Evolutionary conservation across 1,139 yeast genomes (phyloP).

Genomic region (Fermentozyma sake): DNA sequence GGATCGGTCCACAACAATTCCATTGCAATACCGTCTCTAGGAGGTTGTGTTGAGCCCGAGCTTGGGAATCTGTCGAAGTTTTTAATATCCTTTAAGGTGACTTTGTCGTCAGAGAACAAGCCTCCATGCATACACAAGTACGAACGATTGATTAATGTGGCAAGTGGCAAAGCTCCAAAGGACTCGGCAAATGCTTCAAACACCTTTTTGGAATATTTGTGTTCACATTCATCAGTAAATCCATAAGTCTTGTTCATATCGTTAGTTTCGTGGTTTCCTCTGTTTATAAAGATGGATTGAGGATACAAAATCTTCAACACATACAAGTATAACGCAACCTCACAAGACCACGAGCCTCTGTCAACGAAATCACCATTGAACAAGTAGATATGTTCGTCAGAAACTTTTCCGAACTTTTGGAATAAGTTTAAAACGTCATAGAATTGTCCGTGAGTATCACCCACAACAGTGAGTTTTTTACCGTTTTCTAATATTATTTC

Average conservation of each 20-base stretch:
- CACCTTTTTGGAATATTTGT: conserved; percentile 78
- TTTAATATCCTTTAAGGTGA: conserved; percentile 70
- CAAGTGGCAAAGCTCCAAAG: conserved; percentile 82
- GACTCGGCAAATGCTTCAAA: conserved; percentile 84
- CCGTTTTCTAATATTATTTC: conserved; percentile 24
- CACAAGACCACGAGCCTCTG: conserved; percentile 98
- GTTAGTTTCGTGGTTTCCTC: conserved; percentile 96
- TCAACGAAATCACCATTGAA: conserved; percentile 98
- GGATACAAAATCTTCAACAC: conserved; percentile 79
- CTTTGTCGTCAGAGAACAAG: conserved; percentile 71
- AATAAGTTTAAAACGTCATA: conserved; percentile 84
- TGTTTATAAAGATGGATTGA: conserved; percentile 63
- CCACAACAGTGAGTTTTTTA: conserved; percentile 72
- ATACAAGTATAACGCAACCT: conserved; percentile 81
- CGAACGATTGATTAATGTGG: conserved; percentile 69
- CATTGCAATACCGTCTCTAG: conserved; percentile 90
- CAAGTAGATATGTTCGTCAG: conserved; percentile 67
- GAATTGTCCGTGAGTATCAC: conserved; percentile 98
- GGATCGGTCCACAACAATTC: conserved; percentile 98
- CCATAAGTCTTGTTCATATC: conserved; percentile 98
- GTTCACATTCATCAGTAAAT: conserved; percentile 92
- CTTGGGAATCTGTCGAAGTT: conserved; percentile 59
- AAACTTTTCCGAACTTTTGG: conserved; percentile 62
- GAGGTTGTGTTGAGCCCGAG: conserved; percentile 70
- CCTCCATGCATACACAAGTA: conserved; percentile 97